Base-by-base conservation (phyloP, 2,329 filamentous ascomycete species). In the Apiospora hydei region DNA sequence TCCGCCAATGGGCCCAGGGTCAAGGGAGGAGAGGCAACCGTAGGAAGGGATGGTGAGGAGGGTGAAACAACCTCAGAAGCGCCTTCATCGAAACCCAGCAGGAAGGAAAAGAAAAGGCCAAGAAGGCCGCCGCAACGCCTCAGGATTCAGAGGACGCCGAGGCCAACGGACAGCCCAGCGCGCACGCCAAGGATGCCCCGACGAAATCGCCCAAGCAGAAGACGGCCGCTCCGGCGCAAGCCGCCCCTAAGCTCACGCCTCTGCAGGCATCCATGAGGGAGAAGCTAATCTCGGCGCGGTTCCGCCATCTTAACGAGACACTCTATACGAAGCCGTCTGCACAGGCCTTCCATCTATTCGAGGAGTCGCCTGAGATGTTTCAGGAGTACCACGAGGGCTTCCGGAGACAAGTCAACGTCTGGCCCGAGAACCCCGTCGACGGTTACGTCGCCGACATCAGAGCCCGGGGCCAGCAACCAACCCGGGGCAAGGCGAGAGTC, bases 351-450 rank as follows among this genome's bases (percentile, higher is more conserved):
- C 85, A 88, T 69, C 90, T 98, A 34, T 98, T 99, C 85, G 86
- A 90, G 69, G 87, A 93, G 46, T 94, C 94, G 69, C 96, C 96
- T 0, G 94, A 97, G 80, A 95, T 98, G 88, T 99, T 98, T 84
- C 88, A 90, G 76, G 95, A 98, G 83, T 99, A 99, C 83, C 96
- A 99, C 84, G 92, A 95, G 73, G 96, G 96, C 46, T 99, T 99
- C 87, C 93, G 95, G 0, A 93, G 95, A 70, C 96, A 99, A 84
- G 96, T 98, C 72, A 92, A 94, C 79, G 93, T 95, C 2, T 99
- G 96, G 96, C 96, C 96, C 10, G 94, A 96, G 80, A 99, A 99
- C 83, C 96, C 96, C 0, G 94, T 99, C 67, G 94, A 98, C 81
- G 90, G 89, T 72, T 98, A 97, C 84, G 91, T 98, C 75, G 80